Base-by-base conservation (phyloP, 352 stramenopile species). In the Proteromonas lacertae region DNA sequence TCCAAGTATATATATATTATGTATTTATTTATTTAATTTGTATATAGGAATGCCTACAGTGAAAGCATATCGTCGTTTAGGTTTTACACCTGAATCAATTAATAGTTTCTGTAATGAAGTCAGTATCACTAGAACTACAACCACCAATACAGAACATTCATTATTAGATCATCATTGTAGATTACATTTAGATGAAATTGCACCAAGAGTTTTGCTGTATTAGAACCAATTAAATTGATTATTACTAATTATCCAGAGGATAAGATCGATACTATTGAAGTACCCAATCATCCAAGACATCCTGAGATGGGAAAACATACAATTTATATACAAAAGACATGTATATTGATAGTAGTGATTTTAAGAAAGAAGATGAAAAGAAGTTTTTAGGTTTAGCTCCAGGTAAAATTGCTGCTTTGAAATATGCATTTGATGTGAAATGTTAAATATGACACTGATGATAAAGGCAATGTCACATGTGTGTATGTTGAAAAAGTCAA, bases 1-100 rank as follows among this genome's bases (percentile, higher is more conserved):
- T 56, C 83, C 83, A 25, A 69, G 87, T 30, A 90, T 99, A 66
- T 72, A 73, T 18, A 97, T n/a, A n/a, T n/a, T n/a, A n/a, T n/a
- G n/a, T n/a, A n/a, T n/a, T n/a, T n/a, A n/a, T n/a, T n/a, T n/a
- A 84, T 14, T 78, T 99, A 38, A 87, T 80, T 12, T n/a, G 4
- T 18, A 32, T 12, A 32, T 13, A 28, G 10, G 24, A 5, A 28
- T 28, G 5, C 24, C 5, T 28, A 28, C 10, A 5, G 24, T 28
- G 5, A 28, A 55, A 44, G 84, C 84, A 20, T 47, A 83, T 6
- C 46, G 72, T 23, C 52, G 72, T 35, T 51, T 70, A 24, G 72
- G 72, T 26, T 87, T 77, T 50, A 78, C 66, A 12, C 50, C 66
- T n/a, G 47, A 70, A n/a, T 68, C 71, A 40, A 58, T 86, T 37